phyloP scores from a whole-genome alignment of 2,329 filamentous ascomycete species.

The Fusarium veterinarium region DNA sequence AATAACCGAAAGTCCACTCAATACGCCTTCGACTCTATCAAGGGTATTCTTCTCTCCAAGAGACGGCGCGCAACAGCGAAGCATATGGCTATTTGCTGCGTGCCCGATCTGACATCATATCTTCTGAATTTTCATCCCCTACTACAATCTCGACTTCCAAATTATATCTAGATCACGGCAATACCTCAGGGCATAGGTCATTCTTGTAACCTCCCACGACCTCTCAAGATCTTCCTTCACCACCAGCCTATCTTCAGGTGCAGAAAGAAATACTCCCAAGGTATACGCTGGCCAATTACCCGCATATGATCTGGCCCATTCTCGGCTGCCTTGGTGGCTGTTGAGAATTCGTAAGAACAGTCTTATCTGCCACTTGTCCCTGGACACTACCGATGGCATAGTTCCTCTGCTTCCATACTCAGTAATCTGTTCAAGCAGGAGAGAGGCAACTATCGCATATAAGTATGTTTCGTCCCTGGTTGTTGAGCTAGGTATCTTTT shows the following conservation, averaged over 20 bases:
- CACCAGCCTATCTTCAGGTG: conserved; percentile 15
- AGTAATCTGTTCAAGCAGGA: conserved; percentile 31
- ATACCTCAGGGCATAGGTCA: conserved; percentile 28
- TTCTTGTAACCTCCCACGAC: conserved; percentile 29
- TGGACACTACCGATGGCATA: neutral
- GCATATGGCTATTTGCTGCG: no score
- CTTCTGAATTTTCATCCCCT: rapidly evolving
- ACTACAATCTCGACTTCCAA: neutral
- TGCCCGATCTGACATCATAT: neutral
- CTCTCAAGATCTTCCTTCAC: conserved; percentile 30
- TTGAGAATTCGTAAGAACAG: conserved; percentile 22
- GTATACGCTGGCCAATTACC: conserved; percentile 43
- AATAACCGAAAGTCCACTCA: no score
- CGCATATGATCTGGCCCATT: conserved; percentile 44
- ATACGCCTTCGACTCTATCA: no score
- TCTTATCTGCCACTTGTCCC: conserved; percentile 32
- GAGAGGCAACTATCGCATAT: conserved; percentile 32
- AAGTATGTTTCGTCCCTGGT: conserved; percentile 34
- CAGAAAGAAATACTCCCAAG: conserved; percentile 30
- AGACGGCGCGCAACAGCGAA: no score
- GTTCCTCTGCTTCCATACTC: neutral
- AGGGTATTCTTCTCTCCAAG: no score
- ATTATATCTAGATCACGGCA: conserved; percentile 32
- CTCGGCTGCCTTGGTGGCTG: conserved; percentile 11
- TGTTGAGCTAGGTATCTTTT: neutral